Base-by-base conservation (phyloP, 441 rosid species). In the Bruguiera hainesii region DNA sequence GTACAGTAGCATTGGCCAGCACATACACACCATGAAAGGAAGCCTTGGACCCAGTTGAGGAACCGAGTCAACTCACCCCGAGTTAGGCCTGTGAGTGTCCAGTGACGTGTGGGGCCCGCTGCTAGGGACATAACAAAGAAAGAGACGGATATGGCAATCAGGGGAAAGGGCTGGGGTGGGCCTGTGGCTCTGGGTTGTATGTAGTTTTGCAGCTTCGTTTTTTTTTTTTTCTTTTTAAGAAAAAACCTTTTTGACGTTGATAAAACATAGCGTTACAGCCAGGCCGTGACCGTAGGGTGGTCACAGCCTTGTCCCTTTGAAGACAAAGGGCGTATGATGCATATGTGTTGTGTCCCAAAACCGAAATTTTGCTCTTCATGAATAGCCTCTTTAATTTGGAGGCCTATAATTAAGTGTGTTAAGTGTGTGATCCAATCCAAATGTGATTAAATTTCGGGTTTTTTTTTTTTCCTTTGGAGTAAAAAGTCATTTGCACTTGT, bases 121-220 rank as follows among this genome's bases (percentile, higher is more conserved):
- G 69, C 58, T 2, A 60, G 71, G 50, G 74, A 65, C 68, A 39
- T 65, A 29, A 60, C 64, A 11, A 13, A 67, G 79, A 64, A 73
- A 69, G 65, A 75, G 76, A 77, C 78, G 68, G 74, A 74, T 63
- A 65, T 60, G 67, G 67, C 74, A 67, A 68, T 50, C 63, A 70
- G 51, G 52, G 53, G 48, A 59, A 49, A 55, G 6, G 25, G 35
- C 9, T 30, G 59, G 33, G 61, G 62, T 33, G 25, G 39, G 6
- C 11, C 56, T 4, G 5, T 56, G 73, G 80, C 23, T 78, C 80
- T 71, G 42, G 69, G 21, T 52, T 73, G 74, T 76, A 79, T 75
- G 78, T 68, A 67, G 67, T 79, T 67, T 39, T 70, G 37, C 25
- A 64, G 33, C 37, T 57, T 61, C 28, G 23, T 26, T 35, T 20